Conservation (phyloP, 1,284 basidiomycete genomes). For the Ganoderma boninense region DNA sequence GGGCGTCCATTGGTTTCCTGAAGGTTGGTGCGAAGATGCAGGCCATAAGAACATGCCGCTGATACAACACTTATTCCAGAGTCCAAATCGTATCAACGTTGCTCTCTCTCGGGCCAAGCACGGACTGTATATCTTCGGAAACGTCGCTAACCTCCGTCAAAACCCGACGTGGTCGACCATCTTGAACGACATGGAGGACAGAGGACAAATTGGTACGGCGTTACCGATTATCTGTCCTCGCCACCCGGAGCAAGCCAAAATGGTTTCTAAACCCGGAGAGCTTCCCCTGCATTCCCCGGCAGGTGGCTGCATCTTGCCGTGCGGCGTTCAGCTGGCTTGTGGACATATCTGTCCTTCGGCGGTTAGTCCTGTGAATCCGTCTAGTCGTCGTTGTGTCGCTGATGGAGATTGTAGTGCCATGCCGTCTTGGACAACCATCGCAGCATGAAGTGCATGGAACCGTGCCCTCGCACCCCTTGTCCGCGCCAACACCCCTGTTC, state of each 20-base stretch:
- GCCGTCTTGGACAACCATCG: conserved; percentile 48
- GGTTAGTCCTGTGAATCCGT: conserved; percentile 43
- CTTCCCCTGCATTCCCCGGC: conserved; percentile 62
- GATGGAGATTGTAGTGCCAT: conserved; percentile 62
- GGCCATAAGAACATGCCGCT: not conserved
- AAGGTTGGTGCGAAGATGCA: conserved; percentile 51
- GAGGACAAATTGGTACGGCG: conserved; percentile 56
- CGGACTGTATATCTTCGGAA: conserved; percentile 77
- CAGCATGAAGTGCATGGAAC: conserved; percentile 39
- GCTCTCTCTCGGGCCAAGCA: conserved; percentile 78
- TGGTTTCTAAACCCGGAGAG: conserved; percentile 60
- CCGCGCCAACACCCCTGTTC: conserved; percentile 67
- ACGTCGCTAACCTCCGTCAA: conserved; percentile 60
- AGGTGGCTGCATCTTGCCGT: conserved; percentile 67
- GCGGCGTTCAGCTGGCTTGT: conserved; percentile 62
- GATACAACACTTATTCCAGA: conserved; percentile 13
- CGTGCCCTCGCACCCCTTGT: conserved; percentile 60
- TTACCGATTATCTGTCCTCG: conserved; percentile 68
- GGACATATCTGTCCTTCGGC: conserved; percentile 75
- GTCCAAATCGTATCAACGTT: conserved; percentile 43
- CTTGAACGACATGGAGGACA: conserved; percentile 60
- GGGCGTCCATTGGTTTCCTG: conserved; percentile 71
- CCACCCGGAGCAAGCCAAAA: conserved; percentile 55
- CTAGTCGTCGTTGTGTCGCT: not conserved
- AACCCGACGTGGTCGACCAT: conserved; percentile 66